phyloP scores from a whole-genome alignment of 495 filamentous ascomycete species.

The Recurvomyces mirabilis region DNA sequence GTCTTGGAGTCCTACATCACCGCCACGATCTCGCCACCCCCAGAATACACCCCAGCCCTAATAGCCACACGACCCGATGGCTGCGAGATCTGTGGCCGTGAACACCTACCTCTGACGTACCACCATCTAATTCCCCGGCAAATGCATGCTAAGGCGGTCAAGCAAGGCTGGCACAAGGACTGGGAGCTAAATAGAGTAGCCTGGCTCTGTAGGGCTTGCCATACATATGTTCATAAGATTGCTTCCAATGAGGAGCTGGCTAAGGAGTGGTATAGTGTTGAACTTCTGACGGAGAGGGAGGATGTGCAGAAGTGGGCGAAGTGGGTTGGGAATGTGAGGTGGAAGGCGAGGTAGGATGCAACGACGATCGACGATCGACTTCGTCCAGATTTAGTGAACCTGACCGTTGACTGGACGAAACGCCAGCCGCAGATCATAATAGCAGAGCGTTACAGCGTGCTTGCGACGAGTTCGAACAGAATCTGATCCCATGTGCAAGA shows the following conservation, averaged over 20 bases:
- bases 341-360: slow-evolving; percentile 26
- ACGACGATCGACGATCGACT: no score
- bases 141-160: slow-evolving; percentile 67
- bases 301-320: slow-evolving; percentile 59
- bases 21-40: slow-evolving; percentile 45
- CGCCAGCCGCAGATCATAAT: no score
- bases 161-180: slow-evolving; percentile 69
- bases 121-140: slow-evolving; percentile 73
- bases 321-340: slow-evolving; percentile 37
- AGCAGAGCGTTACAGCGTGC: no score
- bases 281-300: slow-evolving; percentile 54
- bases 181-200: slow-evolving; percentile 70
- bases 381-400: no score
- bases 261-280: slow-evolving; percentile 56
- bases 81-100: slow-evolving; percentile 75
- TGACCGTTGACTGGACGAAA: no score
- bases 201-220: slow-evolving; percentile 82
- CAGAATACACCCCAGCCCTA: slow-evolving; percentile 33
- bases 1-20: slow-evolving; percentile 50
- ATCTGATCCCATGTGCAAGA: no score
- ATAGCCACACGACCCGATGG: slow-evolving; percentile 39
- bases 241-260: slow-evolving; percentile 65
- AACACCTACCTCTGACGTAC: slow-evolving; percentile 62
- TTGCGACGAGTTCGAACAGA: no score
- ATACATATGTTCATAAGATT: slow-evolving; percentile 71